Evolutionary conservation across 148 eudicot species (phyloP), one percentile per base, ranked within the genome.

Genomic region (Cornus controversa): DNA sequence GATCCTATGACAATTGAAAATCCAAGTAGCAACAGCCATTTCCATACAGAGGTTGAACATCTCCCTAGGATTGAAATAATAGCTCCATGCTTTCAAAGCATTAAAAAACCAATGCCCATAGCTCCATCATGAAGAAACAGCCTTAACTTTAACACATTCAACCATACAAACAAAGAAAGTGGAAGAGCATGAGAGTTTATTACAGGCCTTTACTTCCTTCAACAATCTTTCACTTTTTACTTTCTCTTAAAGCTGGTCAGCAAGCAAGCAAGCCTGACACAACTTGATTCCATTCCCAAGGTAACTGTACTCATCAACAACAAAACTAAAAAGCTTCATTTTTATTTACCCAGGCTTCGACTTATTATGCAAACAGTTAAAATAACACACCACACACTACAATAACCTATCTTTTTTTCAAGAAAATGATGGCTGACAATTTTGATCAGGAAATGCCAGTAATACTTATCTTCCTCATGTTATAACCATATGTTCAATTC

Each of bases 151-250:
- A n/a, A n/a, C 20, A 16, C 25, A 50, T 47, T 25, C 63, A 79
- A 72, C 64, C 25, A 72, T 6, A 14, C 10, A 31, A 15, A 57
- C 71, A 66, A 26, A 42, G 34, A 75, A 72, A 26, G 24, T 3
- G 28, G 31, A 57, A 20, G 8, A 34, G 63, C 69, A 67, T 40
- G 76, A 16, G 27, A 18, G 65, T 29, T 22, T 16, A 72, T 40
- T 4, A 15, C 64, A 36, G 50, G 76, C 75, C 71, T 77, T 77
- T 42, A 53, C 14, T 64, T 69, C 81, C 58, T 31, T 67, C 67
- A 53, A 66, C 72, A 76, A 76, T 74, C 81, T 66, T 79, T 79
- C 69, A 79, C 82, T 73, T 79, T 79, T 79, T 58, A 62, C 74
- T 68, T 79, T 60, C 64, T 60, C 24, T n/a, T 60, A 60, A 60